Conservation (phyloP, 306 rosid species). For the Cucumis sativus region DNA sequence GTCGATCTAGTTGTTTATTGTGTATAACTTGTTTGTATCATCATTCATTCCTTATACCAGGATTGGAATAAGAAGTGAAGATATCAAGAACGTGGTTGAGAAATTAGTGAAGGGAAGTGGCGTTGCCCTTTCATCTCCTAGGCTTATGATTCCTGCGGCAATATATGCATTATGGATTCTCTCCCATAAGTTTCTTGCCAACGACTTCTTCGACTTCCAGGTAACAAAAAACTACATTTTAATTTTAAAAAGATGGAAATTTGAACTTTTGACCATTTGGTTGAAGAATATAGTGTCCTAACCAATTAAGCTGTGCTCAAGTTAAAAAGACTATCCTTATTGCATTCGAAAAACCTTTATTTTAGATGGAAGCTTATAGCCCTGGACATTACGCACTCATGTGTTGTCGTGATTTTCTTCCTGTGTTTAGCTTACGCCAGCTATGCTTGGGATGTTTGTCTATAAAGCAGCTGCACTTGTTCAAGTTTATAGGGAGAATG, state of each 20-base stretch:
- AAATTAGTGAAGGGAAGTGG: constrained; percentile 53
- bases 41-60: constrained; percentile 25
- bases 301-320: neutral
- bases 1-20: neutral
- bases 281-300: neutral
- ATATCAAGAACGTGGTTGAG: constrained; percentile 61
- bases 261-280: neutral
- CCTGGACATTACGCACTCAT: neutral
- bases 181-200: constrained; percentile 44
- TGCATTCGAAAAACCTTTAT: neutral
- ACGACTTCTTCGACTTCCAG: constrained; percentile 77
- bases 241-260: neutral
- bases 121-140: constrained; percentile 79
- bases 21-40: constrained; percentile 11
- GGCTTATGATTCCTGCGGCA: constrained; percentile 85
- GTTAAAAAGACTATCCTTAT: neutral
- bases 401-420: neutral
- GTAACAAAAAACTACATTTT: constrained; percentile 15
- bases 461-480: constrained; percentile 82
- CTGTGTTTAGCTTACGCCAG: constrained; percentile 66
- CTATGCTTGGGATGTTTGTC: constrained; percentile 89
- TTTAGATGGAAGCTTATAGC: neutral
- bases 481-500: constrained; percentile 90
- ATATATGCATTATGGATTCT: constrained; percentile 67
- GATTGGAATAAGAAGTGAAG: constrained; percentile 89